Evolutionary conservation across 2,329 filamentous ascomycete genomes (phyloP).

Genomic region (Scedosporium aurantiacum): DNA sequence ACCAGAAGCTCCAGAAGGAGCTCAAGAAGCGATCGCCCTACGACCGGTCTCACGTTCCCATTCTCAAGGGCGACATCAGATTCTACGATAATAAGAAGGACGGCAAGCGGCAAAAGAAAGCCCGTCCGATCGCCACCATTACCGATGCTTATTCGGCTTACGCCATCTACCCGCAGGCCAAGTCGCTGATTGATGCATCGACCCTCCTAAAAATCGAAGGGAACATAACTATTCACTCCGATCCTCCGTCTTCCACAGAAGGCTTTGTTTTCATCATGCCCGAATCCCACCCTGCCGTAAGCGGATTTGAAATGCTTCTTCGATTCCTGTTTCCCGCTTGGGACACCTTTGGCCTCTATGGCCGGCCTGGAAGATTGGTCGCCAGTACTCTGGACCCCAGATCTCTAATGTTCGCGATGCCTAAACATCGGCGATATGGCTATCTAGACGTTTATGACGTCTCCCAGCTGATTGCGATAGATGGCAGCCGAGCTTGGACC

Average conservation of each 20-base stretch:
- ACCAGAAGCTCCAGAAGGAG: conserved; percentile 70
- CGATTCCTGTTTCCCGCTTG: conserved; percentile 88
- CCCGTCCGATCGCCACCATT: conserved; percentile 80
- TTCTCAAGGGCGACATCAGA: conserved; percentile 79
- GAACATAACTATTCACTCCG: conserved; percentile 74
- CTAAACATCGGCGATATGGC: conserved; percentile 74
- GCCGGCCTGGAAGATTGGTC: conserved; percentile 73
- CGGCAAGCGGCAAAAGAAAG: conserved; percentile 82
- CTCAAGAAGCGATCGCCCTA: conserved; percentile 75
- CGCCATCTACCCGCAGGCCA: conserved; percentile 90
- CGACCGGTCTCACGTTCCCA: conserved; percentile 54
- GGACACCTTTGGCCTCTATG: conserved; percentile 86
- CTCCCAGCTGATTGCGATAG: conserved; percentile 62
- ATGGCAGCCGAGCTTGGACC: conserved; percentile 64
- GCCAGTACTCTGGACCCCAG: conserved; percentile 78
- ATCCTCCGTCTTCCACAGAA: conserved; percentile 66
- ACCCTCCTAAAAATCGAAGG: conserved; percentile 92
- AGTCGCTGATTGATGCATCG: conserved; percentile 86
- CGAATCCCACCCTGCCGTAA: conserved; percentile 81
- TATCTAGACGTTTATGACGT: conserved; percentile 88
- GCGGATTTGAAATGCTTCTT: conserved; percentile 90
- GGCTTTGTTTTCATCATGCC: conserved; percentile 98
- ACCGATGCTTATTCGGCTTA: conserved; percentile 86
- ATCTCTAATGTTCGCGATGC: conserved; percentile 97
- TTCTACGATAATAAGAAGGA: conserved; percentile 76